Evolutionary conservation across 2,329 filamentous ascomycete genomes (phyloP), one percentile per base, ranked within the genome.

Genomic region (Colletotrichum brevisporum): DNA sequence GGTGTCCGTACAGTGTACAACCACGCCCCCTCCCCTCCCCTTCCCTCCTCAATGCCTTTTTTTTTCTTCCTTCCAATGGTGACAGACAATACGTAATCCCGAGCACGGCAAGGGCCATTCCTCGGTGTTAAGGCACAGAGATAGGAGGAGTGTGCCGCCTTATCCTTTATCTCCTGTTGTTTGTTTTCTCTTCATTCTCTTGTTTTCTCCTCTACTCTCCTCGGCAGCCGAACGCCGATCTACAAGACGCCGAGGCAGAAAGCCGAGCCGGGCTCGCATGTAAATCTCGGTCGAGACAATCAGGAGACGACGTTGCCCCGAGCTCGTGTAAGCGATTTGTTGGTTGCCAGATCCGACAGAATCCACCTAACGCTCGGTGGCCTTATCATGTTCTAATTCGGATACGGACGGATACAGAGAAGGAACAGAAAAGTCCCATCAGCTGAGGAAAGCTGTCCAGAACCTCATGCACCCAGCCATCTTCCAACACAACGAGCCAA

Each of bases 51-150:
- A 55, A 48, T 18, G 27, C 57, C 43, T 55, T 45, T 41, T 36
- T 36, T 36, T 10, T 9, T 10, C 31, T 10, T 24, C 21, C 21
- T 24, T 24, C 31, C 31, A 36, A 36, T 36, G 31, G 31, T 36
- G 27, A 48, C 27, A 52, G 2, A 60, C 16, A 48, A 61, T 56
- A 67, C 62, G 55, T 69, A 67, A 67, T 67, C 62, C 62, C 56
- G 51, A 69, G 62, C 36, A 39, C 51, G 51, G 16, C 26, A 55
- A 60, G 55, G 55, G 67, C 31, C 50, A 43, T 60, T 48, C 52
- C 62, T 69, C 55, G 67, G 62, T 56, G 62, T 66, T 67, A 67
- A 58, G n/a, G 43, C 21, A 50, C 24, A 52, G 36, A 66, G 43
- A 57, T 51, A 31, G 5, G 51, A 48, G 56, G n/a, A 21, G 31